Base-by-base conservation (phyloP, 176 grass and related monocot genomes). In the Oryza meridionalis region DNA sequence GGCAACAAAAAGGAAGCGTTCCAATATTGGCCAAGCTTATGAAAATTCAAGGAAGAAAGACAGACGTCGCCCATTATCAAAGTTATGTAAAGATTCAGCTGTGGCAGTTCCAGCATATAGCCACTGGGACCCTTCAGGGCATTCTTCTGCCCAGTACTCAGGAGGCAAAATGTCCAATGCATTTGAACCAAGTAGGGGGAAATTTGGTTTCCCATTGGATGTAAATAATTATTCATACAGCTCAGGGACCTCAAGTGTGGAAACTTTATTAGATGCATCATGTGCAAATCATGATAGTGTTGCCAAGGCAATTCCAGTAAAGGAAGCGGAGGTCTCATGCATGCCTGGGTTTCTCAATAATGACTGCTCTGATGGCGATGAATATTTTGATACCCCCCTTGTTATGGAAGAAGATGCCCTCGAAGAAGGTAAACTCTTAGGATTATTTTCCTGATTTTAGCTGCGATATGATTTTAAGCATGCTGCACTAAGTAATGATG, bases 41-140 rank as follows among this genome's bases (percentile, higher is more conserved):
- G 91, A 96, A 89, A 92, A 90, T 88, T 87, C 82, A 6, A 94
- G 93, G 73, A 96, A 88, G 85, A 99, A 96, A 87, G 79, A 91
- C 72, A 88, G 75, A 83, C 82, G 86, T 17, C 87, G 79, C 29
- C 84, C 91, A 76, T 75, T 96, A 49, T 91, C 88, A 33, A 90
- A 91, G 72, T 81, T 92, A 66, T 91, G 88, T 82, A 69, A 96
- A 79, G 93, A 89, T 81, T 84, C 91, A 32, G 91, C 85, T 76
- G 53, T 91, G 67, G 79, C 91, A 73, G 81, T 92, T 72, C 92
- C 89, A 81, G 81, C 96, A 90, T 99, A 92, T 88, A 90, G 85
- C 79, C 75, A 79, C 24, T 94, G 89, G 89, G 81, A 87, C 53
- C 27, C 80, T 63, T 74, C 77, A 55, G 78, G 81, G 46, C 87